Conservation (phyloP, 345 rosid species). For the Arabis hirsuta region DNA sequence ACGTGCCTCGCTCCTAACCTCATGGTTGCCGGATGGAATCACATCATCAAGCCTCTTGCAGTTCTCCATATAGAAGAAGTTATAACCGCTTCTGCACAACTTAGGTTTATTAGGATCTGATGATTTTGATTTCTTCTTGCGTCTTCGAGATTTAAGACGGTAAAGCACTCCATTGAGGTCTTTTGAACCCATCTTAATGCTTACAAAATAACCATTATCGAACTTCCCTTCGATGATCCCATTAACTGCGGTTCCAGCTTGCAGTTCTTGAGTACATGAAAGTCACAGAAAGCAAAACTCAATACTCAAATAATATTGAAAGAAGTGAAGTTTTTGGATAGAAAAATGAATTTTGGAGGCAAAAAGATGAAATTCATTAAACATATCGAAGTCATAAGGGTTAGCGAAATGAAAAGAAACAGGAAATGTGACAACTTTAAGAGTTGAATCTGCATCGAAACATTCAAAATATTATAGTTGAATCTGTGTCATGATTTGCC, state of each 20-base stretch:
- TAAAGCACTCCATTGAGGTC: conserved; percentile 70
- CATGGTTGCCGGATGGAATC: too few species aligned
- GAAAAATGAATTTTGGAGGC: too few species aligned
- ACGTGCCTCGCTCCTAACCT: too few species aligned
- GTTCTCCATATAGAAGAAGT: conserved; percentile 18
- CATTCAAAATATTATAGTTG: background rate
- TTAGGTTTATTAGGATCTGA: conserved; percentile 33
- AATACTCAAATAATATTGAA: background rate
- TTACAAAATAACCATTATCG: conserved; percentile 67
- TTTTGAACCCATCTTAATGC: conserved; percentile 56
- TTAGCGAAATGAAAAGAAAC: too few species aligned
- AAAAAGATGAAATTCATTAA: too few species aligned
- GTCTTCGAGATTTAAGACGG: conserved; percentile 43
- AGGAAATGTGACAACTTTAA: too few species aligned
- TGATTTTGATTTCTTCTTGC: conserved; percentile 6
- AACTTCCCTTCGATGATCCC: conserved; percentile 80
- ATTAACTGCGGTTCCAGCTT: conserved; percentile 53
- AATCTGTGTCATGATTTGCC: too few species aligned
- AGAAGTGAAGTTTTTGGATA: too few species aligned
- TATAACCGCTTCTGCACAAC: conserved; percentile 4
- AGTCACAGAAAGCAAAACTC: background rate
- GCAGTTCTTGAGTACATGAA: conserved; percentile 39
- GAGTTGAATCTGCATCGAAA: background rate
- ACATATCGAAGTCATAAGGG: background rate
- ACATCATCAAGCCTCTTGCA: background rate